Evolutionary conservation across 1,284 basidiomycete species (phyloP), one percentile per base, ranked within the genome.

Genomic region (Singerocomus inundabilis): DNA sequence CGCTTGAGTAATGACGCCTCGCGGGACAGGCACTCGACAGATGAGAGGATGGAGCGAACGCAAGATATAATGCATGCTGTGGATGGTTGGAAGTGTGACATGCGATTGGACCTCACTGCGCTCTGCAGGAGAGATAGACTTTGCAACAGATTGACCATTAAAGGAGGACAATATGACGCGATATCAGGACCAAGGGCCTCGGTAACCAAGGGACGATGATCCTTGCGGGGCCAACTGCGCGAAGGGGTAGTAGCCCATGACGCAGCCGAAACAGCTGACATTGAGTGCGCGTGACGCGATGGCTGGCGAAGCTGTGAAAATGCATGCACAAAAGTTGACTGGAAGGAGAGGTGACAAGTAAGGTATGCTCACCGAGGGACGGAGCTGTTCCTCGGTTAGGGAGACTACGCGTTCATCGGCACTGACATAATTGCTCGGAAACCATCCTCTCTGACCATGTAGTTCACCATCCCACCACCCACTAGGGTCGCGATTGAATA

Each of bases 391-490:
- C 57, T 85, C 82, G 31, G 70, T 74, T 39, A 79, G 52, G 33
- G 76, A 61, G 10, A 79, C 76, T 16, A 77, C 72, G 56, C 75
- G 75, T 28, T 79, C 75, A 55, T 85, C 82, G 24, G 77, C 71
- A 57, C 82, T 84, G 51, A 90, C 88, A 70, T 91, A 91, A 69
- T 92, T 92, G 64, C 91, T 93, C n/a, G 96, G 96, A 70, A 98
- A 98, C 96, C 96, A 99, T n/a, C 97, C 97, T 59, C 93, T 75
- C 48, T 84, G 72, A 6, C 82, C 85, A 44, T 88, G 87, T 18
- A 97, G 71, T 70, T 98, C 93, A 10, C 97, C 96, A 65, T 99
- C 95, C 96, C 96, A 98, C 97, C 97, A 99, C 0, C 96, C 97
- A 54, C 88, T 92, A 1, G 78, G 57, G 70, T 98, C 94, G 56